A percentile compares a stretch with the other conserved stretches of the same genome.
phyloP scores from a whole-genome alignment of 805 yeast species.

The Lipomyces spencermartinsiae region DNA sequence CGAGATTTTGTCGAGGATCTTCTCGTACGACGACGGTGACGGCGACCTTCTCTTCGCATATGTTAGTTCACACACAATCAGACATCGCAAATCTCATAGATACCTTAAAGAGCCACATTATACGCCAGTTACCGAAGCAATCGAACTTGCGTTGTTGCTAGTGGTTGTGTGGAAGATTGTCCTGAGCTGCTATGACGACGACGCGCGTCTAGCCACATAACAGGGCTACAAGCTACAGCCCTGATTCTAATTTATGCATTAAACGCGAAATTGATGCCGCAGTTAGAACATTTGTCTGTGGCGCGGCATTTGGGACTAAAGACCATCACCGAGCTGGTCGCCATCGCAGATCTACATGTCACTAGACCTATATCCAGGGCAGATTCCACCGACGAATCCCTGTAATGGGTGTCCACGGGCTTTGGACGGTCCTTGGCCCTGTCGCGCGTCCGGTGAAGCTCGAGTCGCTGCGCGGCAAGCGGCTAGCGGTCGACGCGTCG shows the following conservation, averaged over 20 bases:
- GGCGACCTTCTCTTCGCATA: slow-evolving; percentile 18
- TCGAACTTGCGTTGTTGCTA: not conserved
- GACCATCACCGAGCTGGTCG: not conserved
- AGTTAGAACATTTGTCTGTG: not conserved
- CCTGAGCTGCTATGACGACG: not conserved
- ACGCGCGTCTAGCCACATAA: not conserved
- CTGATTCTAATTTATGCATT: not conserved
- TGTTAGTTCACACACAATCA: not conserved
- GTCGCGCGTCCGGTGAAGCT: slow-evolving; percentile 88
- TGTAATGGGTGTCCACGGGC: slow-evolving; percentile 90
- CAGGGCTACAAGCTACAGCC: not conserved
- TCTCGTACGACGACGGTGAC: slow-evolving; percentile 44
- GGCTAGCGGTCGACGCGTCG: slow-evolving; percentile 95
- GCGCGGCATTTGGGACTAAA: not conserved
- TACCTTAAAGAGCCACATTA: slow-evolving; percentile 28
- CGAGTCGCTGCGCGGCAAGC: slow-evolving; percentile 78
- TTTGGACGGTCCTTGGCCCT: slow-evolving; percentile 92
- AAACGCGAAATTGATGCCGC: not conserved
- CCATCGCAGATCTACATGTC: not conserved
- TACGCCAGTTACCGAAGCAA: not conserved
- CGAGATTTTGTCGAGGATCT: slow-evolving; percentile 45
- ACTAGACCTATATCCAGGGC: not conserved
- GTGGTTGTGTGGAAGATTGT: not conserved
- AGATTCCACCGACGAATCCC: not conserved
- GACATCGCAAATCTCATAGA: not conserved